Evolutionary conservation across 306 rosid species (phyloP), one percentile per base, ranked within the genome.

Genomic region (Medicago ruthenica): DNA sequence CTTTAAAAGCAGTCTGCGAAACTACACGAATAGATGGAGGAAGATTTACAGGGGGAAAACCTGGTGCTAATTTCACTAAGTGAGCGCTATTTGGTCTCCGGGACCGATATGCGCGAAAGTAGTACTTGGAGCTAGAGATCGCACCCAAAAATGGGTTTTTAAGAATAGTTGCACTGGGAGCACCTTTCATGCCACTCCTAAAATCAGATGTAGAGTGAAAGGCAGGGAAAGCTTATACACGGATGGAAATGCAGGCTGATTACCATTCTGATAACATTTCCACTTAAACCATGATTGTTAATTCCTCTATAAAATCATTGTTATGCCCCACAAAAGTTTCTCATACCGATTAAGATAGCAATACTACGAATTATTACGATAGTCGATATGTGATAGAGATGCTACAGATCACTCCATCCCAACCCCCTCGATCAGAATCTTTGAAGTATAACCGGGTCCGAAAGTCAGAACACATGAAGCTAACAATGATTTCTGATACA

Each of bases 21-120:
- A 92, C 96, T 70, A 95, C 82, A 42, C 96, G 93, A 82, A 90
- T 96, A 20, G 97, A 87, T 58, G 90, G 89, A 62, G 99, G 99
- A 44, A 95, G 99, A 87, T 90, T 95, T 80, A 95, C 96, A 6
- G 96, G 97, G 15, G 99, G 97, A 83, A 92, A 84, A 70, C 75
- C 93, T 10, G 97, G 99, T 57, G 97, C 97, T 81, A 95, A 83
- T 80, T 86, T 95, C 74, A 95, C 97, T 64, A 88, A 21, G 83
- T 59, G 89, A 37, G 89, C 70, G 73, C 73, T 86, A 41, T 81
- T 85, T 65, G 80, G 73, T 76, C 69, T 85, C 63, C 88, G 89
- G 80, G 83, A 80, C 51, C 90, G 81, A 85, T 88, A 86, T 9
- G 90, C 89, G 45, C 86, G 89, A 75, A 44, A 78, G 69, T 81